These are phyloP conservation scores for Piper longum DNA, from an alignment of 164 flowering plant species.

Conservation along the genomic window DNA sequence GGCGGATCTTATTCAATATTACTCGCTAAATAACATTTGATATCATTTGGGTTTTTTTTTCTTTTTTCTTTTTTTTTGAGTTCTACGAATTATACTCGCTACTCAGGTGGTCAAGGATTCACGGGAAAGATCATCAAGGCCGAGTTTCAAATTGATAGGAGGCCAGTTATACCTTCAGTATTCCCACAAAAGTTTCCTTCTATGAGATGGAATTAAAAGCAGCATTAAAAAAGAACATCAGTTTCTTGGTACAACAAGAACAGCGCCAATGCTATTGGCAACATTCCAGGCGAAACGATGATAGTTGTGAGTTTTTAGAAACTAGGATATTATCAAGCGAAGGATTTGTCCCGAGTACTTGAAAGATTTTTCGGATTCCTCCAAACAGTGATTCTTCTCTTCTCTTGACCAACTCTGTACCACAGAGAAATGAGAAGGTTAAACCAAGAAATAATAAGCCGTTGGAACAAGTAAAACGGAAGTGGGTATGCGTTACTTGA, in stretches of 20 bases:
- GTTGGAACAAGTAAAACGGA: not conserved
- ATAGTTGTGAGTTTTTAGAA: not conserved
- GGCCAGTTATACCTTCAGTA: no score
- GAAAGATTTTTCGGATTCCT: constrained; percentile 88
- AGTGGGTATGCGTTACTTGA: constrained; percentile 29
- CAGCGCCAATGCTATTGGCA: not conserved
- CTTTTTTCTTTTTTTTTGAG: no score
- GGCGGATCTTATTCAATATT: no score
- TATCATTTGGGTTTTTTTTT: no score
- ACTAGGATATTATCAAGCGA: constrained; percentile 62
- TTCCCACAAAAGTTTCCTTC: no score
- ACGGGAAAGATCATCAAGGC: no score
- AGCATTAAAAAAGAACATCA: no score
- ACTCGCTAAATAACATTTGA: no score
- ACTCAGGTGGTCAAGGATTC: no score
- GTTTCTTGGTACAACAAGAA: not conserved
- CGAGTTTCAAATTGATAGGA: no score
- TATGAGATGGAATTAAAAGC: no score
- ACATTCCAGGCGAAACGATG: not conserved
- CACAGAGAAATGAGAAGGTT: not conserved
- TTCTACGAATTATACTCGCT: no score
- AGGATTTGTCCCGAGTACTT: constrained; percentile 71
- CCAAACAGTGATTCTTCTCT: constrained; percentile 88
- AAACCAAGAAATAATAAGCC: not conserved
- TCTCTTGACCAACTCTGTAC: constrained; percentile 83